A percentile compares a stretch with the other conserved stretches of the same genome.
phyloP scores from a whole-genome alignment of 1,284 basidiomycete species.

The Mycena sp. region DNA sequence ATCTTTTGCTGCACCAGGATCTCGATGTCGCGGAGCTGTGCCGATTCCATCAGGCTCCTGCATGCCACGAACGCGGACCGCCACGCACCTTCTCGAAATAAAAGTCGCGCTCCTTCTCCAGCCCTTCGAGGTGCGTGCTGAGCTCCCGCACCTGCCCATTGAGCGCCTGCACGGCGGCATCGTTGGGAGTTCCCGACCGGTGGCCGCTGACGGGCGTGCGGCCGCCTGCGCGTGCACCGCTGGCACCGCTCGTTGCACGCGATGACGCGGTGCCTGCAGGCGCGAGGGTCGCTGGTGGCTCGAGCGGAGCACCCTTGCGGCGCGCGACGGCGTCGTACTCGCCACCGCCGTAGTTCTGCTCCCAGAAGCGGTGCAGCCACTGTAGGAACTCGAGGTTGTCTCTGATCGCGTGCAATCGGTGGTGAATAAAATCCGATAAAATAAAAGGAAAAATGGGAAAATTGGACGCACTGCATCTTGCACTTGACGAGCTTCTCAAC shows the following conservation, averaged over 20 bases:
- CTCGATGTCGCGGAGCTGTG: conserved; percentile 93
- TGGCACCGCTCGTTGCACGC: conserved; percentile 49
- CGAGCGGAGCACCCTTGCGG: conserved; percentile 77
- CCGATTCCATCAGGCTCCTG: background rate
- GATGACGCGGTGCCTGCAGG: conserved; percentile 33
- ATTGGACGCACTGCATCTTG: conserved; percentile 92
- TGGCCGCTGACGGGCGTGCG: conserved; percentile 76
- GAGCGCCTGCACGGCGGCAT: conserved; percentile 65
- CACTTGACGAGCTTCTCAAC: conserved; percentile 95
- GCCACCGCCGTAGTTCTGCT: conserved; percentile 89
- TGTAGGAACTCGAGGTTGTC: conserved; percentile 99
- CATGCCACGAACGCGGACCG: background rate
- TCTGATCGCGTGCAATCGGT: conserved; percentile 53
- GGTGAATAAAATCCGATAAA: background rate
- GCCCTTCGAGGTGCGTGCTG: conserved; percentile 83
- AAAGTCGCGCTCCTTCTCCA: conserved; percentile 97
- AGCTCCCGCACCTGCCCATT: conserved; percentile 88
- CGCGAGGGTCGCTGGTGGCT: conserved; percentile 76
- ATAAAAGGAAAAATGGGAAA: conserved; percentile 9
- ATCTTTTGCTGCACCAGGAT: conserved; percentile 86
- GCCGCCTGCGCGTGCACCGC: conserved; percentile 62
- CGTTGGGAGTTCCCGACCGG: conserved; percentile 69
- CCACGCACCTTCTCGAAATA: conserved; percentile 92
- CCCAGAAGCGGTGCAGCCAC: conserved; percentile 98
- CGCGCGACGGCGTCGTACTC: conserved; percentile 90